Conservation (phyloP, 352 stramenopile species). For the Globisporangium paddicum region DNA sequence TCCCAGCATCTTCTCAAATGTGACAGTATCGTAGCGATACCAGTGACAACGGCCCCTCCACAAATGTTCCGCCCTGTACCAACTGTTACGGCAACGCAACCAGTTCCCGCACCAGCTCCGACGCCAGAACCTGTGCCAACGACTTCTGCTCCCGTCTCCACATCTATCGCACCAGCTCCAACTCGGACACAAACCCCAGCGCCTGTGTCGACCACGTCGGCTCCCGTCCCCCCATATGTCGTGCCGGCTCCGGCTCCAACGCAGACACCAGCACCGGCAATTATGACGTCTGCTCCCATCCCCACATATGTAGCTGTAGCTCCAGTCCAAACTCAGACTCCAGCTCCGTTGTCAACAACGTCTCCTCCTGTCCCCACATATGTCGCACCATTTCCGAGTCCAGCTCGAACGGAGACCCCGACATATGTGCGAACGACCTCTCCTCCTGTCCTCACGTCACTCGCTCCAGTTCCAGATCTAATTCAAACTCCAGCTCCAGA, state of each 20-base stretch:
- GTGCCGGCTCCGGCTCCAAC: neutral
- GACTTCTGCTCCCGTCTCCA: neutral
- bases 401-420: no score
- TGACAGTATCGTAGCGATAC: neutral
- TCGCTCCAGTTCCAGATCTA: neutral
- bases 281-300: neutral
- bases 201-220: no score
- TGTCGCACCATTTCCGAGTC: no score
- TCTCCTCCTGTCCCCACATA: no score
- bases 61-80: neutral
- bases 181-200: no score
- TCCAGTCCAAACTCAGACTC: neutral
- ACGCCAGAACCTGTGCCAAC: neutral
- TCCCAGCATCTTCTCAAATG: slow-evolving; percentile 13
- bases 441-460: neutral
- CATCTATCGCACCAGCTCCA: neutral
- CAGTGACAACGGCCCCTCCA: neutral
- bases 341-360: no score
- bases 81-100: neutral
- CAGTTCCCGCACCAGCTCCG: neutral
- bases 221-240: neutral
- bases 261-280: neutral
- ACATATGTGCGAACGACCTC: no score
- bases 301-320: neutral
- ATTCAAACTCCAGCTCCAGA: neutral